These are phyloP conservation scores for Dissophora globulifera DNA, from an alignment of 192 early-diverging fungal species.

Conservation along the genomic window DNA sequence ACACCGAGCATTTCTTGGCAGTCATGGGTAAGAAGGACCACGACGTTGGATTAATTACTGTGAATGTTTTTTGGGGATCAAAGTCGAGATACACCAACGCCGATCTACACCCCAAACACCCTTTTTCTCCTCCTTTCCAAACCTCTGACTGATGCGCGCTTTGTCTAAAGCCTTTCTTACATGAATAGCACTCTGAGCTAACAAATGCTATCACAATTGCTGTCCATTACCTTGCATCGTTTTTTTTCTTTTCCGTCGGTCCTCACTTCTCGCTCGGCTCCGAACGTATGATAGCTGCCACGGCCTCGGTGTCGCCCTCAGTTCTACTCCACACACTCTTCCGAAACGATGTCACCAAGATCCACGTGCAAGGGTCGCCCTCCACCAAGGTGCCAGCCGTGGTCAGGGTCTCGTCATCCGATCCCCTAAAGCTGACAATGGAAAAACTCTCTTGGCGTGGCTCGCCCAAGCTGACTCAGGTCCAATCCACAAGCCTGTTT, in stretches of 20 bases:
- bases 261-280: too few relatives aligned
- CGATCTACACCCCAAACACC: neutral
- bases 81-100: too few relatives aligned
- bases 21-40: conserved; percentile 49
- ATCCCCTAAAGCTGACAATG: conserved; percentile 36
- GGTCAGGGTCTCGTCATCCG: conserved; percentile 26
- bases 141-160: too few relatives aligned
- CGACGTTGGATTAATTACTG: too few relatives aligned
- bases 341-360: conserved; percentile 47
- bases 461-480: conserved; percentile 30
- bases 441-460: conserved; percentile 46
- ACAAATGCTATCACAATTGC: neutral
- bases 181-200: too few relatives aligned
- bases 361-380: conserved; percentile 42
- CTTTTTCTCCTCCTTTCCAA: neutral
- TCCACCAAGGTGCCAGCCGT: conserved; percentile 17
- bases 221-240: too few relatives aligned
- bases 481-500: conserved; percentile 20
- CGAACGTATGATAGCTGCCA: conserved; percentile 38
- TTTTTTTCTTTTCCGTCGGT: too few relatives aligned
- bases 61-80: too few relatives aligned
- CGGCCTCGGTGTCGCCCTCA: conserved; percentile 25
- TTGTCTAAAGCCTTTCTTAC: too few relatives aligned
- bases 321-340: conserved; percentile 35
- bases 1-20: conserved; percentile 46